These are phyloP conservation scores for Pythium periplocum DNA, from an alignment of 352 stramenopile genomes.

Conservation along the genomic window DNA sequence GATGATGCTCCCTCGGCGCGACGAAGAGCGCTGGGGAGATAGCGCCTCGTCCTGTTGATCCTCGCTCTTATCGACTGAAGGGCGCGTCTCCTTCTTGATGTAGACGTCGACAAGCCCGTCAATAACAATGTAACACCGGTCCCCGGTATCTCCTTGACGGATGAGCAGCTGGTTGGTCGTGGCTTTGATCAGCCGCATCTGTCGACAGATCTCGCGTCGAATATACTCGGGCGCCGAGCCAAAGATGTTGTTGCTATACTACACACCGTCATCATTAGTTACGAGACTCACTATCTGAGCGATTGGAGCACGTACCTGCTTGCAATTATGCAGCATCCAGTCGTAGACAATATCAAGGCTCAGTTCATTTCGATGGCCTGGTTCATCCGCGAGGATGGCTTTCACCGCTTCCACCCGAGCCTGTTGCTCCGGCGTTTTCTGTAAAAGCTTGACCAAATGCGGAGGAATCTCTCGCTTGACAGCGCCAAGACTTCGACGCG, in stretches of 20 bases:
- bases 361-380: conserved; percentile 46
- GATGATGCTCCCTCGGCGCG: background rate
- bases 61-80: background rate
- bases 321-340: conserved; percentile 80
- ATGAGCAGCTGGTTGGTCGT: conserved; percentile 54
- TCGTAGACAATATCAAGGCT: conserved; percentile 68
- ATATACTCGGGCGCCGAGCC: conserved; percentile 70
- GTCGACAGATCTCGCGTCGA: conserved; percentile 66
- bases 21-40: background rate
- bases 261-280: background rate
- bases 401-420: conserved; percentile 47
- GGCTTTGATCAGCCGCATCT: conserved; percentile 66
- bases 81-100: conserved; percentile 44
- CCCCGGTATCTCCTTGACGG: conserved; percentile 61
- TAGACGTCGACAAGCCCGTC: conserved; percentile 73
- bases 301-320: conserved; percentile 27
- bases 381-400: conserved; percentile 43
- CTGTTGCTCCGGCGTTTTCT: conserved; percentile 49
- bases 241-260: conserved; percentile 83
- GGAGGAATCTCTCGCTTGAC: conserved; percentile 30
- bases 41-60: background rate
- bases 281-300: background rate
- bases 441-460: conserved; percentile 52
- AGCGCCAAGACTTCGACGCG: conserved; percentile 1
- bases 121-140: conserved; percentile 77